These are phyloP conservation scores for Triticum dicoccoides DNA, from an alignment of 176 grass and related monocot genomes.

Conservation along the genomic window DNA sequence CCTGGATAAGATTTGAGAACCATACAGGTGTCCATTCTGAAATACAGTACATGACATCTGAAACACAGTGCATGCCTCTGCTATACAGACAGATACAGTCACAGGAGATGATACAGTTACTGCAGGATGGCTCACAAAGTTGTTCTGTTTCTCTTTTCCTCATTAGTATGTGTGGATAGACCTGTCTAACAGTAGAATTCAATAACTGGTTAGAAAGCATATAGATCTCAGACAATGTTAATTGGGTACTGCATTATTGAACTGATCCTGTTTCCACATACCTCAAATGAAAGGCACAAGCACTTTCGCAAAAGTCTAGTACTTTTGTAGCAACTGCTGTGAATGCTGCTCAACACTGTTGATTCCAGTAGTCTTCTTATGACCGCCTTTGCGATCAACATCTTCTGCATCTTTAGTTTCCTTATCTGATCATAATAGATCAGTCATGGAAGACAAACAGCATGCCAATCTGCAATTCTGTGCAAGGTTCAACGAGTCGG, in stretches of 20 bases:
- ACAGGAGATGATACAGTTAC: constrained; percentile 1
- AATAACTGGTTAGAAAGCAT: neutral
- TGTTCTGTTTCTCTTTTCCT: constrained; percentile 8
- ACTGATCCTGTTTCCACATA: constrained; percentile 22
- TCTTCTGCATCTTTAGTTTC: neutral
- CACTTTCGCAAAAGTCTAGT: constrained; percentile 1
- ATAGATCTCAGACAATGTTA: constrained; percentile 22
- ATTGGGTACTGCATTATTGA: constrained; percentile 37
- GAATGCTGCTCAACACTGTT: neutral
- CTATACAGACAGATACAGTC: neutral
- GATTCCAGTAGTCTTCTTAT: constrained; percentile 3
- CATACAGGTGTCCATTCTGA: constrained; percentile 13
- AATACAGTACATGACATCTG: constrained; percentile 15
- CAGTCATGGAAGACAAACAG: neutral
- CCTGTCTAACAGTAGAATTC: neutral
- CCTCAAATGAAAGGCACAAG: constrained; percentile 24
- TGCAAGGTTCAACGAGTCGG: neutral
- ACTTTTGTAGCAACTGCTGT: neutral
- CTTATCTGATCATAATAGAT: neutral
- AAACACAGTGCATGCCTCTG: neutral
- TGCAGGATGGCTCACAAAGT: constrained; percentile 8
- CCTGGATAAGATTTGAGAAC: constrained; percentile 6
- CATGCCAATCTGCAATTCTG: neutral
- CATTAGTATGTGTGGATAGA: constrained; percentile 27
- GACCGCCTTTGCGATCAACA: neutral